Conservation (phyloP, 257 asterid genomes). For the Przewalskia tangutica region DNA sequence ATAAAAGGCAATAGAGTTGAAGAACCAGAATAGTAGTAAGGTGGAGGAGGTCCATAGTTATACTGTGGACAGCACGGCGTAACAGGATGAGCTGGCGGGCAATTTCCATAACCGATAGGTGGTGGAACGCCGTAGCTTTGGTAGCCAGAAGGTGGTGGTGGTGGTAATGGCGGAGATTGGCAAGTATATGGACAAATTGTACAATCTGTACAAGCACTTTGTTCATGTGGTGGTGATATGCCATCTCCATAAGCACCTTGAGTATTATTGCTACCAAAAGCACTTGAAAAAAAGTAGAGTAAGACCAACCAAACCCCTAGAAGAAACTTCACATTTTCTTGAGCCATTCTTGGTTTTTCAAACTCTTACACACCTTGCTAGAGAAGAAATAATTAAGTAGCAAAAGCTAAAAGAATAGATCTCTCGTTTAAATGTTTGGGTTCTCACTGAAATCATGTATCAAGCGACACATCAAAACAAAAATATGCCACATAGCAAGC, state of each 20-base stretch:
- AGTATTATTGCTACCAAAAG: neutral
- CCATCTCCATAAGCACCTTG: conserved; percentile 9
- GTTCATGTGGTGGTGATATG: conserved; percentile 6
- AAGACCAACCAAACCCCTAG: conserved; percentile 2
- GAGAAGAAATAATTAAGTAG: neutral
- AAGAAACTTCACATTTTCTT: conserved; percentile 5
- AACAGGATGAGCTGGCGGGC: conserved; percentile 21
- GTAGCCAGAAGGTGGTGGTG: conserved; percentile 4
- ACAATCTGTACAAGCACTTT: conserved; percentile 15
- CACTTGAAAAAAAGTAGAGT: neutral
- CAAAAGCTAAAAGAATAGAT: neutral
- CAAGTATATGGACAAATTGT: conserved; percentile 20
- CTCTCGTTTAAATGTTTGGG: neutral
- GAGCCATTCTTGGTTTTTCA: conserved; percentile 1
- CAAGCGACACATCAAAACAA: conserved; percentile 13
- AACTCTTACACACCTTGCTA: neutral
- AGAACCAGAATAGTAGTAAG: conserved; percentile 14
- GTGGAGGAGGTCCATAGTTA: conserved; percentile 12
- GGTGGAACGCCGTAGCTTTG: conserved; percentile 6
- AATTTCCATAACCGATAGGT: conserved; percentile 14
- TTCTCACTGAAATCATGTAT: neutral
- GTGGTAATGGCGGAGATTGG: neutral
- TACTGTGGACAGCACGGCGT: conserved; percentile 16
- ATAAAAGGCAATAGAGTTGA: neutral
- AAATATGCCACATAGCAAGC: conserved; percentile 13